These are phyloP conservation scores for Penicillium paradoxum DNA, from an alignment of 495 filamentous ascomycete species.

Conservation along the genomic window DNA sequence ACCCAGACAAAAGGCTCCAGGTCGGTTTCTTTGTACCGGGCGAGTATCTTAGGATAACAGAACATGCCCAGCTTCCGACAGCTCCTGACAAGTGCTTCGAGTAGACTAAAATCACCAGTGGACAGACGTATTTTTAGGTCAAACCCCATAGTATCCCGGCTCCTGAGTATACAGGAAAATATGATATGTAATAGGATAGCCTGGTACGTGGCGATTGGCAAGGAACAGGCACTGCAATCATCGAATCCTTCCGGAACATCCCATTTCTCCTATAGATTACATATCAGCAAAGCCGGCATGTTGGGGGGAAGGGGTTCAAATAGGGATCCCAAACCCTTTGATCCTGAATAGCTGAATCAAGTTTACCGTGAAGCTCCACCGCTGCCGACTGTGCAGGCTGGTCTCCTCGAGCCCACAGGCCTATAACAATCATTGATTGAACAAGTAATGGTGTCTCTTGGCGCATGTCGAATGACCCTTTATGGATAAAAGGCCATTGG, in stretches of 20 bases:
- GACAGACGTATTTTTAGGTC: conserved; percentile 18
- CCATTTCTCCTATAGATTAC: conserved; percentile 23
- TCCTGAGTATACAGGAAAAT: conserved; percentile 13
- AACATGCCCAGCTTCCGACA: conserved; percentile 29
- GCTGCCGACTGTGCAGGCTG: conserved; percentile 12
- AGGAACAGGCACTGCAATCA: conserved; percentile 11
- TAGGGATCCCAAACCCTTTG: conserved; percentile 19
- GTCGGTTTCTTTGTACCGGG: conserved; percentile 7
- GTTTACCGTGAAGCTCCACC: conserved; percentile 19
- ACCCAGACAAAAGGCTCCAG: conserved; percentile 19
- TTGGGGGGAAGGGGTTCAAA: not conserved
- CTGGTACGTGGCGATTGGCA: conserved; percentile 33
- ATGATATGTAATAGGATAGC: conserved; percentile 31
- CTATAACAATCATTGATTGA: conserved; percentile 27
- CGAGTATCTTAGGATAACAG: conserved; percentile 27
- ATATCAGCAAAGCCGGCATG: conserved; percentile 4
- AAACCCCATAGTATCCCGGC: not conserved
- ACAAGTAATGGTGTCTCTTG: conserved; percentile 21
- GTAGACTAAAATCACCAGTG: conserved; percentile 8
- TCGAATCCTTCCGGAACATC: conserved; percentile 16
- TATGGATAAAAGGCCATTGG: conserved; percentile 30
- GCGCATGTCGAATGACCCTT: conserved; percentile 15
- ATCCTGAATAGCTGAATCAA: conserved; percentile 20
- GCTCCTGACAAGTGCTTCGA: conserved; percentile 21
- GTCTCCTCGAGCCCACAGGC: conserved; percentile 19